phyloP scores from a whole-genome alignment of 225 moss, liverwort and hornwort species.

The Bryoerythrophyllum caledonicum region DNA sequence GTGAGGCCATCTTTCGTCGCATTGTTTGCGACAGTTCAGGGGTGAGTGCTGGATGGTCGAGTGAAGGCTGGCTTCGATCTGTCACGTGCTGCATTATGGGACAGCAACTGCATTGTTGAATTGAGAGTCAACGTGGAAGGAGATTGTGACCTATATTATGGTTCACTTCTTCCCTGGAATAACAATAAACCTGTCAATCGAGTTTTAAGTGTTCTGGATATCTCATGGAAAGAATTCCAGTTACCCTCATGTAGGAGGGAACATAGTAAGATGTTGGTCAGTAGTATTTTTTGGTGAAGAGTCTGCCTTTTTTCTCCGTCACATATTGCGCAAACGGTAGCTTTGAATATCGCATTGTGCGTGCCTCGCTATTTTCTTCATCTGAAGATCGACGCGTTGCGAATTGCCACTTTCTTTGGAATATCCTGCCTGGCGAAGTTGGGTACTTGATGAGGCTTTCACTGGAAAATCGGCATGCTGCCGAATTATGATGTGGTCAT shows the following conservation, averaged over 20 bases:
- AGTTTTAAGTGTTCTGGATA: background rate
- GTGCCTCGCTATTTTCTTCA: background rate
- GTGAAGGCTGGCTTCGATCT: background rate
- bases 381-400: background rate
- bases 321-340: background rate
- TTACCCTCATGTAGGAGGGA: slow-evolving; percentile 8
- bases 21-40: background rate
- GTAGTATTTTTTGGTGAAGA: background rate
- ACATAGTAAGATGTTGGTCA: background rate
- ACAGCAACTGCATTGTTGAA: background rate
- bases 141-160: background rate
- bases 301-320: background rate
- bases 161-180: background rate
- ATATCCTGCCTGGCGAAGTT: background rate
- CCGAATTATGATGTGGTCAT: background rate
- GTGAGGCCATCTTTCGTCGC: background rate
- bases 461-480: background rate
- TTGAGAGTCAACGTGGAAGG: background rate
- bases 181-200: background rate
- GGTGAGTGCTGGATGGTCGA: background rate
- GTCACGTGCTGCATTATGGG: background rate
- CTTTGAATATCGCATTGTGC: background rate
- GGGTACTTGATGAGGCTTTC: background rate
- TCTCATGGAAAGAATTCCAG: background rate
- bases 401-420: background rate